Conservation (phyloP, 805 yeast genomes). For the Sungouiella thailandica region DNA sequence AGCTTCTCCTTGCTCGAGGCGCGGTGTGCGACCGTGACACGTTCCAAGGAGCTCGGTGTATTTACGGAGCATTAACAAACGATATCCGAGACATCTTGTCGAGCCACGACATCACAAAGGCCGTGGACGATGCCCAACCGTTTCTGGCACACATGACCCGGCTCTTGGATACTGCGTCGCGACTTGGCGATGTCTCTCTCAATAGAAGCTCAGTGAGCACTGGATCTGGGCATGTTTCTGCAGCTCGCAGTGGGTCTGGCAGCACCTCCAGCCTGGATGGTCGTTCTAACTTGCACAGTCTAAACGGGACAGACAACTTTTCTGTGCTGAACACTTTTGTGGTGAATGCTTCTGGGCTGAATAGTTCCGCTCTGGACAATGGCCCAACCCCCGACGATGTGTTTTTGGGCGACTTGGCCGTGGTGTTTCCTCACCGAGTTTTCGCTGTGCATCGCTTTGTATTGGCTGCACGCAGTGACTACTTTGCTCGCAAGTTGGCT, state of each 20-base stretch:
- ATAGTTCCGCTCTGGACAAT: too few species aligned
- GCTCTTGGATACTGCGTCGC: slow-evolving; percentile 24
- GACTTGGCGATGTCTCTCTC: too few species aligned
- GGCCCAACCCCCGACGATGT: too few species aligned
- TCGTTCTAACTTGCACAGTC: too few species aligned
- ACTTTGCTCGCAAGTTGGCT: slow-evolving; percentile 18
- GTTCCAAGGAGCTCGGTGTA: slow-evolving; percentile 71
- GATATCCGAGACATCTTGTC: slow-evolving; percentile 53
- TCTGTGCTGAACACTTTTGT: too few species aligned
- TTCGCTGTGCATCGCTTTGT: slow-evolving; percentile 25
- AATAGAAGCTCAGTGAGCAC: too few species aligned
- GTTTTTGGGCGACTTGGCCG: slow-evolving; percentile 34
- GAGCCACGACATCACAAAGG: slow-evolving; percentile 61
- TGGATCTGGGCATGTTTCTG: too few species aligned
- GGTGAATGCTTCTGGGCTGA: too few species aligned
- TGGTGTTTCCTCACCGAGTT: slow-evolving; percentile 17
- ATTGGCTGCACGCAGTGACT: slow-evolving; percentile 32
- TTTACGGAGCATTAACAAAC: slow-evolving; percentile 75
- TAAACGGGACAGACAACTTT: too few species aligned
- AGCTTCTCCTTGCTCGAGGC: slow-evolving; percentile 53
- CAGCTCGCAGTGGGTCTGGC: too few species aligned
- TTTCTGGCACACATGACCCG: slow-evolving; percentile 67
- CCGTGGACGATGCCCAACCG: slow-evolving; percentile 64
- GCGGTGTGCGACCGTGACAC: slow-evolving; percentile 78
- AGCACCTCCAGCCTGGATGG: too few species aligned